Evolutionary conservation across 345 rosid genomes (phyloP), one percentile per base, ranked within the genome.

Genomic region (Adansonia digitata): DNA sequence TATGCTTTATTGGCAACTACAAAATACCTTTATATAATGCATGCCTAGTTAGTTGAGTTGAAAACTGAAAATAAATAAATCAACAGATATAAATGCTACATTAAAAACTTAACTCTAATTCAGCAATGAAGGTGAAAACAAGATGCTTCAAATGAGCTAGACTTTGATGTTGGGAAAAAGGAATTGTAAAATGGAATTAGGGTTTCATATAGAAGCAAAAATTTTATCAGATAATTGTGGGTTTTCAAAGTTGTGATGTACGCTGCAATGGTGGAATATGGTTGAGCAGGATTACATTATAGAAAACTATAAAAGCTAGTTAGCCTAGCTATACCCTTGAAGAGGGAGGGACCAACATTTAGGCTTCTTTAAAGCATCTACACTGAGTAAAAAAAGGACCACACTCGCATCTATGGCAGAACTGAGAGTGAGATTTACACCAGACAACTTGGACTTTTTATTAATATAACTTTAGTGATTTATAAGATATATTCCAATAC

Each of bases 301-400:
- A 76, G 59, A 77, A 69, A 62, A 78, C 64, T 71, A 75, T 42
- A 27, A 37, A 7, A 5, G 29, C 59, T 53, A 20, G 59, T 55
- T 55, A 24, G 60, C 76, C 59, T n/a, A n/a, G 26, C 57, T 52
- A n/a, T 24, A 29, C 49, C 52, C 31, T 69, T 56, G 61, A 76
- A 83, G 86, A 81, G 80, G 80, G 87, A 85, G 88, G 92, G 92
- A 88, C 92, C 92, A 86, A 86, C 17, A 20, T 51, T 7, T 52
- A 52, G 57, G 57, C 77, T 79, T 82, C 89, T 85, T 88, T 85
- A 85, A 82, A 82, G 90, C 88, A 84, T 82, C 88, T 80, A 84
- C 78, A 71, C 71, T 27, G 60, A 2, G 83, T 75, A 77, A 53
- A 74, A 61, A 52, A 60, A 26, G 88, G 77, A 78, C 81, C 85